Conservation (phyloP, 148 eudicot species). For the Dysphania ambrosioides region DNA sequence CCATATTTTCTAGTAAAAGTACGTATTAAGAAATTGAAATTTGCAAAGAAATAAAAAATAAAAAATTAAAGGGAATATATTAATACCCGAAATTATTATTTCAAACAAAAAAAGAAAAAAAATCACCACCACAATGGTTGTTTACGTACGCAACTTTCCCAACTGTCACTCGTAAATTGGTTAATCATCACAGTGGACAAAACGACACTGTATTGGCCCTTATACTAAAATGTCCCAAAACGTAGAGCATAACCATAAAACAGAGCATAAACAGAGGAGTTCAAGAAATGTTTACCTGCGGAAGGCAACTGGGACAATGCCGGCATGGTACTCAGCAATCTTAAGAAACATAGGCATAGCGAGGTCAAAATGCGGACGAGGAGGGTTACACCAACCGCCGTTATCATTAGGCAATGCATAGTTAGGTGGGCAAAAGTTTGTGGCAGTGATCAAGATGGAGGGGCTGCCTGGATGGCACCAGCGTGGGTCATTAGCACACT, state of each 20-base stretch:
- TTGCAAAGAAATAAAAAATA: too few relatives aligned
- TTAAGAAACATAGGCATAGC: conserved; percentile 96
- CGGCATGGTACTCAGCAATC: conserved; percentile 84
- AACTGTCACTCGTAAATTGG: background rate
- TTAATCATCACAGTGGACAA: background rate
- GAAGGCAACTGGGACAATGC: conserved; percentile 78
- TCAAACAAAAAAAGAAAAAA: too few relatives aligned
- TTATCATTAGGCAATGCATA: conserved; percentile 66
- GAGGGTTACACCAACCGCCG: conserved; percentile 97
- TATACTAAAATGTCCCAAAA: background rate
- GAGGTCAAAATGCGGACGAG: conserved; percentile 78
- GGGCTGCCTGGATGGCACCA: conserved; percentile 93
- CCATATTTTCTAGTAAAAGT: background rate
- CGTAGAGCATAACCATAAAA: background rate
- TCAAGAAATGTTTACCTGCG: conserved; percentile 47
- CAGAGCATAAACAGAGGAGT: conserved; percentile 6
- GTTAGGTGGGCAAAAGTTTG: conserved; percentile 88
- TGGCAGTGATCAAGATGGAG: conserved; percentile 70
- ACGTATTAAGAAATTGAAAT: background rate
- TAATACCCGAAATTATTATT: too few relatives aligned
- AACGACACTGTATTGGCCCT: background rate
- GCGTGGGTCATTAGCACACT: conserved; percentile 57
- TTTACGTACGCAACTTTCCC: background rate
- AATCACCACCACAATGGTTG: background rate
- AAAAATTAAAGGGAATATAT: background rate